Conservation (phyloP, 306 rosid species). For the Prunus kanzakura region DNA sequence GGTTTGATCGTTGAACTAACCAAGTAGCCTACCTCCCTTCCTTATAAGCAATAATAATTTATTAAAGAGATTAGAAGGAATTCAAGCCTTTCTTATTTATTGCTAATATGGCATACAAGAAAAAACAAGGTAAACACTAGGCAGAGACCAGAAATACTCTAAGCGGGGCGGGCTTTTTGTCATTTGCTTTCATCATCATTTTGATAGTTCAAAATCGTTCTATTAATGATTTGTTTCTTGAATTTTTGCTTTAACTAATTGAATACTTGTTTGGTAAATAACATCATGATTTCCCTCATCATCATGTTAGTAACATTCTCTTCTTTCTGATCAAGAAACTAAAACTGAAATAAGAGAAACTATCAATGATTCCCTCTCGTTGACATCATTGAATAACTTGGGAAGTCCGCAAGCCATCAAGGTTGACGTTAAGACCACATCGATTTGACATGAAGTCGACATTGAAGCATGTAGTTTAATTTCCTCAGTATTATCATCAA, state of each 20-base stretch:
- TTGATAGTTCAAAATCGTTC: neutral
- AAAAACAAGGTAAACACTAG: too few species aligned
- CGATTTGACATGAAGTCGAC: neutral
- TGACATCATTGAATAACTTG: neutral
- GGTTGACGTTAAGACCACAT: conserved; percentile 1
- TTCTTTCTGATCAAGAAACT: neutral
- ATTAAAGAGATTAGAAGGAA: too few species aligned
- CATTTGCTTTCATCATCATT: neutral
- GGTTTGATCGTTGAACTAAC: too few species aligned
- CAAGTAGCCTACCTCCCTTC: too few species aligned
- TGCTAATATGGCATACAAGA: too few species aligned
- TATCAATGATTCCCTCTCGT: neutral
- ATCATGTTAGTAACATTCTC: neutral
- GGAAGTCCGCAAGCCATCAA: neutral
- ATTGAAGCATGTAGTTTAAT: neutral
- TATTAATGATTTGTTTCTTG: neutral
- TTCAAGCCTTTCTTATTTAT: too few species aligned
- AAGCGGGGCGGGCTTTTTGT: too few species aligned
- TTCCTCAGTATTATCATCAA: neutral
- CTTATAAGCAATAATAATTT: too few species aligned
- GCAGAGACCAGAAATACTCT: too few species aligned
- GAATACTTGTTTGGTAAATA: neutral
- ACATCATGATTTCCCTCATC: neutral
- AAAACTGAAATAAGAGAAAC: neutral
- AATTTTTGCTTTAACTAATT: neutral